Evolutionary conservation across 257 asterid species (phyloP).

Genomic region (Solanum verrucosum): DNA sequence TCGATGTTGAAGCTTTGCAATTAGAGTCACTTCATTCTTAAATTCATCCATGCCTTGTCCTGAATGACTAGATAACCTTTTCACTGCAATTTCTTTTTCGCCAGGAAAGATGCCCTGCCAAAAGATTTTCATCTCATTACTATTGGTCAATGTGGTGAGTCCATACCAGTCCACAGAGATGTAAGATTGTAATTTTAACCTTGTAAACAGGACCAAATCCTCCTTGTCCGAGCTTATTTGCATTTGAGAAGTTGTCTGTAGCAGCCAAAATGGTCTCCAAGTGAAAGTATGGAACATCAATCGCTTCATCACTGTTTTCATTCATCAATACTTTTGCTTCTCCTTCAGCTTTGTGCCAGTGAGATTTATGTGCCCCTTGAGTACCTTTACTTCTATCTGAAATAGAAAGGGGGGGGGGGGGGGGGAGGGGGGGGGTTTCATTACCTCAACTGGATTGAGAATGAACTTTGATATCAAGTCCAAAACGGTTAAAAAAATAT

Average conservation of each 20-base stretch:
- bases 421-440: too few species aligned
- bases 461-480: too few species aligned
- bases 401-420: too few species aligned
- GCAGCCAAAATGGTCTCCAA: background rate
- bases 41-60: constrained; percentile 22
- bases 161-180: background rate
- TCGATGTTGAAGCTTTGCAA: constrained; percentile 1
- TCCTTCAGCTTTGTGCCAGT: background rate
- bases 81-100: constrained; percentile 15
- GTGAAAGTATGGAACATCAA: background rate
- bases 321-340: background rate
- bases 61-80: constrained; percentile 14
- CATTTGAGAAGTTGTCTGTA: background rate
- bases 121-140: background rate
- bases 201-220: background rate
- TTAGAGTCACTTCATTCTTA: constrained; percentile 4
- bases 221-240: background rate
- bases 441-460: too few species aligned
- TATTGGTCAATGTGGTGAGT: background rate
- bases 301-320: background rate
- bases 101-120: constrained; percentile 12
- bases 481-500: too few species aligned
- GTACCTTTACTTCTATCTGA: background rate
- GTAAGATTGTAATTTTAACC: background rate
- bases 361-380: background rate